Conservation (phyloP, 192 early-diverging fungal genomes). For the Podila epigama region DNA sequence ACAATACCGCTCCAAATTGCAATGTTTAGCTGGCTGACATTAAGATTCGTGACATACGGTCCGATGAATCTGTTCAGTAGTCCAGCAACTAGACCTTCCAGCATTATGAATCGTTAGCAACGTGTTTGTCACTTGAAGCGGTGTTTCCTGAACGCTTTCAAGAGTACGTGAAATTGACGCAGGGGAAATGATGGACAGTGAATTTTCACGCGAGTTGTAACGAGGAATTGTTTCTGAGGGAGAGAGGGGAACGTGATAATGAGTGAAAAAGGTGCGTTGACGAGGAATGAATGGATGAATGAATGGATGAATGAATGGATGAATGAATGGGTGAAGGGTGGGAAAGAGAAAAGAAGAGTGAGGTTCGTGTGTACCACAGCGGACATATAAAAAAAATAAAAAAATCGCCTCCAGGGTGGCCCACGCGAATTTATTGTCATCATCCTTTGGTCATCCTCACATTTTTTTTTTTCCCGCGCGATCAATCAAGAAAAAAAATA, state of each 20-base stretch:
- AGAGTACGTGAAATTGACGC: not conserved
- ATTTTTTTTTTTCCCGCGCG: too few species aligned
- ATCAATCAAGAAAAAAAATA: too few species aligned
- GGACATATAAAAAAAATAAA: not conserved
- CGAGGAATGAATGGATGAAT: not conserved
- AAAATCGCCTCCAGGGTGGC: too few species aligned
- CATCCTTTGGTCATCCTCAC: too few species aligned
- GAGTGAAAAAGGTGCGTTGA: not conserved
- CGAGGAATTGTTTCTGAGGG: not conserved
- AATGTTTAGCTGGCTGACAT: slow-evolving; percentile 93
- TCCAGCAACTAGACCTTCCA: slow-evolving; percentile 80
- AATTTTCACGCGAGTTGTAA: not conserved
- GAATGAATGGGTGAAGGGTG: not conserved
- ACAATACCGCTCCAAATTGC: slow-evolving; percentile 94
- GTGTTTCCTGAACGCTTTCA: not conserved
- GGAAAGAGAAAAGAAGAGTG: not conserved
- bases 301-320: not conserved
- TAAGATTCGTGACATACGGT: slow-evolving; percentile 94
- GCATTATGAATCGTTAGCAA: slow-evolving; percentile 57
- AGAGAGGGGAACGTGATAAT: not conserved
- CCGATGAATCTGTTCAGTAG: slow-evolving; percentile 88
- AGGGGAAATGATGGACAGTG: not conserved
- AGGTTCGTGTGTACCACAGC: not conserved
- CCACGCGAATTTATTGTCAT: too few species aligned
- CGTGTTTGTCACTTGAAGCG: not conserved